These are phyloP conservation scores for Irpex sp. DNA, from an alignment of 1,284 basidiomycete species.

Conservation along the genomic window DNA sequence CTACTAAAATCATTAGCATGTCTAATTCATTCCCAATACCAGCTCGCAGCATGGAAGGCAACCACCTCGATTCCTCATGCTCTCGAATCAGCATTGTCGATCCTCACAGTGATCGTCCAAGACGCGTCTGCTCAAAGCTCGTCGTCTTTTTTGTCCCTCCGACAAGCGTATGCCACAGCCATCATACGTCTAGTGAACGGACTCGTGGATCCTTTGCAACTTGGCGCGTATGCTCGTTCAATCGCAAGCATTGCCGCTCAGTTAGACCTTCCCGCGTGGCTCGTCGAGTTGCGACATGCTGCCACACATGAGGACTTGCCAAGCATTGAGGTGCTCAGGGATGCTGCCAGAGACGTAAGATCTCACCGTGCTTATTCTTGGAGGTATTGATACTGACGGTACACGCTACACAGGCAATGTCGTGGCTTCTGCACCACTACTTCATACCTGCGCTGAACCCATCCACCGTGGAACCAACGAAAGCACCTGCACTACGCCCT, in stretches of 20 bases:
- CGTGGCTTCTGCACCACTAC: slow-evolving; percentile 80
- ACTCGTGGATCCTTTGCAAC: slow-evolving; percentile 91
- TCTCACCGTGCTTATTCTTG: slow-evolving; percentile 9
- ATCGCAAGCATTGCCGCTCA: slow-evolving; percentile 87
- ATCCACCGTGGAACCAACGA: slow-evolving; percentile 27
- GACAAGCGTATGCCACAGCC: slow-evolving; percentile 72
- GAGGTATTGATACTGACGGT: not conserved
- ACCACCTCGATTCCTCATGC: slow-evolving; percentile 71
- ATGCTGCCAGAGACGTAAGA: slow-evolving; percentile 70
- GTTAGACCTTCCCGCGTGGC: slow-evolving; percentile 82
- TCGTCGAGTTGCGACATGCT: slow-evolving; percentile 94
- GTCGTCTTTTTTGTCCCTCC: slow-evolving; percentile 42
- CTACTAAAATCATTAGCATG: not conserved
- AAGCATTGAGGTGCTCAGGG: slow-evolving; percentile 74
- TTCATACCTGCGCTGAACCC: slow-evolving; percentile 74
- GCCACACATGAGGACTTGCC: slow-evolving; percentile 97
- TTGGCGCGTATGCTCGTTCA: slow-evolving; percentile 82
- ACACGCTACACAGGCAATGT: slow-evolving; percentile 51
- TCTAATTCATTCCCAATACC: slow-evolving; percentile 4
- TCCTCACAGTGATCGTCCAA: slow-evolving; percentile 61
- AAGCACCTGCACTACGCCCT: slow-evolving; percentile 38
- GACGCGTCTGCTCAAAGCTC: slow-evolving; percentile 30
- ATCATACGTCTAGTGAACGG: slow-evolving; percentile 92
- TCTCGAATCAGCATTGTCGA: slow-evolving; percentile 66
- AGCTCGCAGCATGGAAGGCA: slow-evolving; percentile 78